These are phyloP conservation scores for Antrodiella citrinella DNA, from an alignment of 768 basidiomycete genomes.

Conservation along the genomic window DNA sequence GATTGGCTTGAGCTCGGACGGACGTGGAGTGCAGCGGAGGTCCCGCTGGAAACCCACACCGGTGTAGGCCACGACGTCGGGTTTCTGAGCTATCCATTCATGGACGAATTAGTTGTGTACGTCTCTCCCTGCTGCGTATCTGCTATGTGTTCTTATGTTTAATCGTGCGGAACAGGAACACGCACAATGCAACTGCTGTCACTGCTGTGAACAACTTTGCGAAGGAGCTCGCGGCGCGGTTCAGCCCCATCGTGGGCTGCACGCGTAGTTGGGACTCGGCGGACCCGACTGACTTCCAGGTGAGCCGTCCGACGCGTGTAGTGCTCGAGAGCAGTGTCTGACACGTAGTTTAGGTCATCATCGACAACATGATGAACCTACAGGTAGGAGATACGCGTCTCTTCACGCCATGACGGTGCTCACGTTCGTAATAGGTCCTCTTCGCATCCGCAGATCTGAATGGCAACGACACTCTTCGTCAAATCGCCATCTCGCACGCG, in stretches of 20 bases:
- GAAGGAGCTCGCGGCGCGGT: slow-evolving; percentile 45
- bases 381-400: slow-evolving; percentile 26
- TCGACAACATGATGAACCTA: slow-evolving; percentile 78
- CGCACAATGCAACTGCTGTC: slow-evolving; percentile 46
- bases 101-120: slow-evolving; percentile 51
- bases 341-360: slow-evolving; percentile 43
- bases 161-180: slow-evolving; percentile 29
- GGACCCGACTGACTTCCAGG: slow-evolving; percentile 54
- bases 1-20: slow-evolving; percentile 53
- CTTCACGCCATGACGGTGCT: no score
- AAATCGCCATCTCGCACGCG: slow-evolving; percentile 58
- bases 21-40: slow-evolving; percentile 40
- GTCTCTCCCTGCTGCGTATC: slow-evolving; percentile 16
- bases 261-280: slow-evolving; percentile 62
- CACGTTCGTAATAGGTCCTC: slow-evolving; percentile 29
- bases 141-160: not conserved
- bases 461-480: slow-evolving; percentile 45
- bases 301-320: slow-evolving; percentile 15
- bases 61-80: slow-evolving; percentile 62
- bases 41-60: slow-evolving; percentile 40
- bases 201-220: slow-evolving; percentile 52
- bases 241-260: slow-evolving; percentile 52
- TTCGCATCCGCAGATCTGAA: slow-evolving; percentile 51
- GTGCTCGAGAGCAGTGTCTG: not conserved
- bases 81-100: slow-evolving; percentile 63